phyloP scores from a whole-genome alignment of 2,329 filamentous ascomycete species.

The Fusarium sp. region DNA sequence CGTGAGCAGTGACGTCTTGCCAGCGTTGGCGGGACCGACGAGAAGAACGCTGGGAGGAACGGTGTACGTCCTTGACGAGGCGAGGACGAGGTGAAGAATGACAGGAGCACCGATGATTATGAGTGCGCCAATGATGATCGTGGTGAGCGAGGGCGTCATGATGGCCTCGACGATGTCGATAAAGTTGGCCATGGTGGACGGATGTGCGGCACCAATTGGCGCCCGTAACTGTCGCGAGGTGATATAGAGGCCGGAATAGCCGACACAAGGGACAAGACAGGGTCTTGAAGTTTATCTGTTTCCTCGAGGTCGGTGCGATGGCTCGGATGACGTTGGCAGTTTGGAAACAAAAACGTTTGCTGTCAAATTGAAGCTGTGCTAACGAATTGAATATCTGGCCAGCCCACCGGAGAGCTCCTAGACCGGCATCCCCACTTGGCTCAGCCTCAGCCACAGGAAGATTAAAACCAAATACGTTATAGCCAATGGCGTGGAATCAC shows the following conservation, averaged over 20 bases:
- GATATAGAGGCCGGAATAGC: background rate
- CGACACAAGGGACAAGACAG: background rate
- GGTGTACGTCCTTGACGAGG: constrained; percentile 72
- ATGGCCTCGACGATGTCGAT: constrained; percentile 61
- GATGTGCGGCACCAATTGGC: constrained; percentile 28
- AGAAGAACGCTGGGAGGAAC: constrained; percentile 82
- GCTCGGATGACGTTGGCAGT: background rate
- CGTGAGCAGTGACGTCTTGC: constrained; percentile 90
- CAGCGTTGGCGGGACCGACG: constrained; percentile 81
- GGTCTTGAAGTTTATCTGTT: background rate
- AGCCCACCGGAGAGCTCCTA: constrained; percentile 31
- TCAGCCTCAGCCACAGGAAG: constrained; percentile 19
- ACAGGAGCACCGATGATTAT: constrained; percentile 80
- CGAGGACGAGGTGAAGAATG: constrained; percentile 79
- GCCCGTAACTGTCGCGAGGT: constrained; percentile 2
- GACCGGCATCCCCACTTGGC: constrained; percentile 21
- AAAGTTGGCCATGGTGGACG: constrained; percentile 53
- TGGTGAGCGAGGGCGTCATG: constrained; percentile 68
- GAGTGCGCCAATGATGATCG: constrained; percentile 75
- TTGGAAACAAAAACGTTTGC: background rate
- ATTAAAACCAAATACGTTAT: background rate
- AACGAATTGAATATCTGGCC: constrained; percentile 34
- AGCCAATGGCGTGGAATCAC: constrained; percentile 15
- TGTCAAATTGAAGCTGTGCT: constrained; percentile 27
- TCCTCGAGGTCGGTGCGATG: constrained; percentile 2